Evolutionary conservation across 768 basidiomycete species (phyloP).

Genomic region (Mycena vulgaris): DNA sequence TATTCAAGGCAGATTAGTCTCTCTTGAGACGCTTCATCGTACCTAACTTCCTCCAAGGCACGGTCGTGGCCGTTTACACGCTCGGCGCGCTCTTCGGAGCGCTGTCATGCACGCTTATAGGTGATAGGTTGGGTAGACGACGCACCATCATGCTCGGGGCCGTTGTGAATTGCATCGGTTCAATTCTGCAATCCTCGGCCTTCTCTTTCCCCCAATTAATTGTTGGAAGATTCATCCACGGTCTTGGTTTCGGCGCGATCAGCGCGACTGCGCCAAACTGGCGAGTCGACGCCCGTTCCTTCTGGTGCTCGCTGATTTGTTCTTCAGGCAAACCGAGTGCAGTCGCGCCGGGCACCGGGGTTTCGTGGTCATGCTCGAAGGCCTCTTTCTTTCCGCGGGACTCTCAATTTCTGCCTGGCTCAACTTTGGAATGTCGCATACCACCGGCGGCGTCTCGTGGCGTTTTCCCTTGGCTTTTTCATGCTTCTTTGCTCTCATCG

Average conservation of each 20-base stretch:
- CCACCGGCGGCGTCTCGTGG: constrained; percentile 35
- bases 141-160: constrained; percentile 72
- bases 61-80: constrained; percentile 35
- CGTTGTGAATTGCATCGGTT: constrained; percentile 73
- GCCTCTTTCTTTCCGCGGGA: constrained; percentile 36
- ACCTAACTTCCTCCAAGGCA: no score
- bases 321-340: constrained; percentile 38
- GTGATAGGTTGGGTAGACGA: constrained; percentile 73
- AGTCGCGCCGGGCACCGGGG: constrained; percentile 39
- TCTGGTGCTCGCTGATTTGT: background rate
- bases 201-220: constrained; percentile 74
- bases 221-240: constrained; percentile 72
- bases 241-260: constrained; percentile 58
- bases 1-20: no score
- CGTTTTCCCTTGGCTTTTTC: constrained; percentile 38
- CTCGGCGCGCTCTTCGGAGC: constrained; percentile 65
- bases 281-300: background rate
- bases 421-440: constrained; percentile 35
- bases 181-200: constrained; percentile 71
- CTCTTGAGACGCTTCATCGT: no score
- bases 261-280: constrained; percentile 40
- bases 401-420: constrained; percentile 33
- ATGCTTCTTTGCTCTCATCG: constrained; percentile 30
- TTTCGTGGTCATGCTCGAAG: constrained; percentile 40
- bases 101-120: constrained; percentile 72